Evolutionary conservation across 139 green algal species (phyloP).

Genomic region (Haematococcus sp.): DNA sequence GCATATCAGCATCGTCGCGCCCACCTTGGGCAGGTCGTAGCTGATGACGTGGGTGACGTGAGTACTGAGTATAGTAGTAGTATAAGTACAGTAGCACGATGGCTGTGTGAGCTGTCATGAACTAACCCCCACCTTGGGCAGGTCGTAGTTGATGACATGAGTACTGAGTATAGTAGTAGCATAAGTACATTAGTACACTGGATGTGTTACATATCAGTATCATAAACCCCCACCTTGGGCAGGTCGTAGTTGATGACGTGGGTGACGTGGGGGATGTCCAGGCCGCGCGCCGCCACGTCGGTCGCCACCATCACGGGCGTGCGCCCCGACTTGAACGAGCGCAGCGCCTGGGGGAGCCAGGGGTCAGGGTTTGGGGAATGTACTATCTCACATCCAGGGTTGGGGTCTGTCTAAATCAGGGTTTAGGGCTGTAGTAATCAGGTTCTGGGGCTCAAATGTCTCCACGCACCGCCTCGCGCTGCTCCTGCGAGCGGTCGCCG

Average conservation of each 20-base stretch:
- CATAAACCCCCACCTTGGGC: constrained; percentile 40
- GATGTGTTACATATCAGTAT: background rate
- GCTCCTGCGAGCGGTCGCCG: constrained; percentile 88
- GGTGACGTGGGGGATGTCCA: constrained; percentile 82
- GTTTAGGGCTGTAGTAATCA: no score
- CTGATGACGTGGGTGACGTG: constrained; percentile 73
- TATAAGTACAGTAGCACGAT: no score
- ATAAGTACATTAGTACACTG: no score
- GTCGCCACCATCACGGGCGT: constrained; percentile 78
- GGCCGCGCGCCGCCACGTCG: constrained; percentile 87
- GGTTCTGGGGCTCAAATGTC: background rate
- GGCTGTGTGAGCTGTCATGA: no score
- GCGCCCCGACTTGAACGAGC: constrained; percentile 56
- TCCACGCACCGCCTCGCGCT: constrained; percentile 67
- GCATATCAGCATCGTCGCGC: no score
- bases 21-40: constrained; percentile 63
- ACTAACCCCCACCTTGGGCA: no score
- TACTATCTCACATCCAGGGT: no score
- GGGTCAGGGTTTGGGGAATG: no score
- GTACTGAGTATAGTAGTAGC: no score
- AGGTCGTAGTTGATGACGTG: constrained; percentile 77
- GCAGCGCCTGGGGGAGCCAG: constrained; percentile 34
- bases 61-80: no score
- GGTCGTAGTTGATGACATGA: no score
- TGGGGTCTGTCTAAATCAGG: no score